Evolutionary conservation across 2,329 filamentous ascomycete genomes (phyloP).

Genomic region (Neonectria neomacrospora): DNA sequence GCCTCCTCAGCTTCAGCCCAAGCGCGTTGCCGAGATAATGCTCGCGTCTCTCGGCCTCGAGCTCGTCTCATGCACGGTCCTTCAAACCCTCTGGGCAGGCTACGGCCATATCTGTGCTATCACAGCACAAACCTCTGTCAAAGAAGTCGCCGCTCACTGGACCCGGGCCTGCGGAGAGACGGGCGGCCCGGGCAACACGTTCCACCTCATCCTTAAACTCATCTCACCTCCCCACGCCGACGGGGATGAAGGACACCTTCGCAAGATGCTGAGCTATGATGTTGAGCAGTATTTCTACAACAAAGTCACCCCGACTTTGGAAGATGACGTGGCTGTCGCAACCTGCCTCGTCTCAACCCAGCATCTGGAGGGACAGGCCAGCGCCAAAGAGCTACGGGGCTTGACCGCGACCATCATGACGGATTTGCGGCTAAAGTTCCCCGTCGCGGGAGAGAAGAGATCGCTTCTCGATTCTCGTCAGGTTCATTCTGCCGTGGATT

Average conservation of each 20-base stretch:
- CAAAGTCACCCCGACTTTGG: slow-evolving; percentile 62
- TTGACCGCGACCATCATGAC: slow-evolving; percentile 67
- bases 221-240: slow-evolving; percentile 58
- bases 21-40: slow-evolving; percentile 52
- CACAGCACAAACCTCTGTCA: slow-evolving; percentile 52
- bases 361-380: slow-evolving; percentile 36
- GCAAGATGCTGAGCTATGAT: slow-evolving; percentile 74
- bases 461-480: slow-evolving; percentile 58
- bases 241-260: slow-evolving; percentile 68
- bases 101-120: slow-evolving; percentile 68
- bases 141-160: slow-evolving; percentile 27
- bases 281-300: slow-evolving; percentile 75
- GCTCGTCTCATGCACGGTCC: slow-evolving; percentile 51
- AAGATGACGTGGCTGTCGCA: slow-evolving; percentile 58
- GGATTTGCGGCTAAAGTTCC: slow-evolving; percentile 64
- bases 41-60: slow-evolving; percentile 54
- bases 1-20: slow-evolving; percentile 20
- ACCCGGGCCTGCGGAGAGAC: slow-evolving; percentile 21
- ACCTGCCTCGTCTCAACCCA: slow-evolving; percentile 60
- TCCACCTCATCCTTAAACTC: slow-evolving; percentile 67
- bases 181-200: slow-evolving; percentile 36
- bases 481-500: slow-evolving; percentile 66
- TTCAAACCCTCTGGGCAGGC: slow-evolving; percentile 62
- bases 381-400: slow-evolving; percentile 47
- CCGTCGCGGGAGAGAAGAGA: slow-evolving; percentile 66